These are phyloP conservation scores for Carallia pectinifolia DNA, from an alignment of 345 rosid species.

Conservation along the genomic window DNA sequence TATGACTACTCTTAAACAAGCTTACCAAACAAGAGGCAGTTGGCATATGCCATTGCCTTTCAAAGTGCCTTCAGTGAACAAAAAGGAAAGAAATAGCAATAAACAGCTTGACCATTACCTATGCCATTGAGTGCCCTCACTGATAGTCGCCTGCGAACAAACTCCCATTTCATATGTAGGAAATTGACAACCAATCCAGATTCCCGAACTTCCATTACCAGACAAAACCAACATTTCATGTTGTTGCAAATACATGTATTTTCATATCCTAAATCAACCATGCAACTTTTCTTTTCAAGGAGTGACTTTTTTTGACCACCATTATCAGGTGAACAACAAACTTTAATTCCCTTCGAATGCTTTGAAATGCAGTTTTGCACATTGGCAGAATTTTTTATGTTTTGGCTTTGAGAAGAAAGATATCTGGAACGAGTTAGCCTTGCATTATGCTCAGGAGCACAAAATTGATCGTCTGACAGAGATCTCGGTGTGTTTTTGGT, in stretches of 20 bases:
- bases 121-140: slow-evolving; percentile 52
- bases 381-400: slow-evolving; percentile 25
- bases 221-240: slow-evolving; percentile 60
- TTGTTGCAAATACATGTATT: slow-evolving; percentile 55
- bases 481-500: slow-evolving; percentile 36
- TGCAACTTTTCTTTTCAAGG: slow-evolving; percentile 30
- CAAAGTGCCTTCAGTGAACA: neutral
- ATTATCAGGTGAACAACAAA: slow-evolving; percentile 21
- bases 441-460: slow-evolving; percentile 35
- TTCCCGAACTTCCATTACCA: slow-evolving; percentile 38
- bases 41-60: too few relatives aligned
- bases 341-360: slow-evolving; percentile 20
- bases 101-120: slow-evolving; percentile 43
- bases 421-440: slow-evolving; percentile 80
- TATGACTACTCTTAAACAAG: neutral
- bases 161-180: slow-evolving; percentile 61
- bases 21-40: neutral
- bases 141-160: slow-evolving; percentile 56
- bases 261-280: slow-evolving; percentile 23
- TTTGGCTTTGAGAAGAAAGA: slow-evolving; percentile 51
- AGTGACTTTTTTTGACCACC: slow-evolving; percentile 23
- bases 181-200: slow-evolving; percentile 49
- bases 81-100: neutral
- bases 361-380: slow-evolving; percentile 28
- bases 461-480: slow-evolving; percentile 38